These are phyloP conservation scores for Botryosphaeria agaves DNA, from an alignment of 2,329 filamentous ascomycete species.

Conservation along the genomic window DNA sequence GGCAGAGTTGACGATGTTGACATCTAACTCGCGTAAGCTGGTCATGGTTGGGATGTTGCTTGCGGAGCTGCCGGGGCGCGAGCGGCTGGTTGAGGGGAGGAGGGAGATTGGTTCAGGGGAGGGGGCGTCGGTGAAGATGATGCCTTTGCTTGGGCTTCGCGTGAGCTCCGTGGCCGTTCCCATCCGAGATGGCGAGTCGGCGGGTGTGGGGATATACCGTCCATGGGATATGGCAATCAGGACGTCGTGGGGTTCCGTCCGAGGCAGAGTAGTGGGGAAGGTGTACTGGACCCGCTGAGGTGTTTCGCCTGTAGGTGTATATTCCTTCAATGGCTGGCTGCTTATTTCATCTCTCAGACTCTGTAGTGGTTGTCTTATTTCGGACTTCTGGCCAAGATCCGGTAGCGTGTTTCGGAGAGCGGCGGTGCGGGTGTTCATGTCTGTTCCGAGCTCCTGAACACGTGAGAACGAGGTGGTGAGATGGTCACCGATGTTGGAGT, in stretches of 20 bases:
- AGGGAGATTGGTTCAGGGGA: constrained; percentile 3
- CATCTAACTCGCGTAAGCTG: constrained; percentile 19
- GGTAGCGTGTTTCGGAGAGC: constrained; percentile 43
- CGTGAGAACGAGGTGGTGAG: constrained; percentile 52
- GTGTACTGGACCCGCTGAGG: constrained; percentile 66
- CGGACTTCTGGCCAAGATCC: constrained; percentile 35
- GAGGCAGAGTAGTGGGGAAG: constrained; percentile 64
- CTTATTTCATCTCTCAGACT: constrained; percentile 55
- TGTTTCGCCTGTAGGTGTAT: constrained; percentile 69
- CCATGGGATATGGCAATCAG: constrained; percentile 35
- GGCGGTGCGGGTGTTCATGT: constrained; percentile 44
- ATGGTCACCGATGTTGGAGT: constrained; percentile 51
- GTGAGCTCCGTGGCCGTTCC: constrained; percentile 15
- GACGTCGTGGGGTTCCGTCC: constrained; percentile 46
- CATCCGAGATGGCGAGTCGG: constrained; percentile 10
- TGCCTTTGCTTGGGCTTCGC: constrained; percentile 29
- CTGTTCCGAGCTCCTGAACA: constrained; percentile 49
- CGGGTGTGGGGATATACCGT: constrained; percentile 12
- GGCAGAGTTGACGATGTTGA: constrained; percentile 21
- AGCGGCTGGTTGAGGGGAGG: constrained; percentile 9
- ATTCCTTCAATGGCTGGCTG: constrained; percentile 53
- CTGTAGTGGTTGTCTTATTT: constrained; percentile 50
- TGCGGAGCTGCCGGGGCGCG: constrained; percentile 11
- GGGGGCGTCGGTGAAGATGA: constrained; percentile 32
- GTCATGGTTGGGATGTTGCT: neutral